Percentiles rank a stretch among this genome's conserved stretches.
These are phyloP conservation scores for Amaranthus tricolor DNA, from an alignment of 179 eudicot species.

Conservation along the genomic window DNA sequence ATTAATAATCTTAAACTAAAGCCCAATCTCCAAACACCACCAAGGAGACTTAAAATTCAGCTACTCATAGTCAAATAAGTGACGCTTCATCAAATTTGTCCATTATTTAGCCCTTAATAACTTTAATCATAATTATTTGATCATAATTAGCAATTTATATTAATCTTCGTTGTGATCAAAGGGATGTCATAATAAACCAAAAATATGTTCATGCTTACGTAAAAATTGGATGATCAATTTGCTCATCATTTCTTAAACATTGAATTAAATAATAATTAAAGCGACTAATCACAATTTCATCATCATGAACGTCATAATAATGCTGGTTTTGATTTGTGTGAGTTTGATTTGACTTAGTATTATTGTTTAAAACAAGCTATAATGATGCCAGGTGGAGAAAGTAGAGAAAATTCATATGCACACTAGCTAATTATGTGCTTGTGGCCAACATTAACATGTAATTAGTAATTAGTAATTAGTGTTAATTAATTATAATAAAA, in stretches of 20 bases:
- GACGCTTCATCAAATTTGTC: no score
- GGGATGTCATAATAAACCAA: no score
- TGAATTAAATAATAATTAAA: constrained; percentile 20
- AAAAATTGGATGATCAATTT: neutral
- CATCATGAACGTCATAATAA: constrained; percentile 14
- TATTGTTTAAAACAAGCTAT: neutral
- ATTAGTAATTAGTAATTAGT: no score
- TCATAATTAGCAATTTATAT: no score
- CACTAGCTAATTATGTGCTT: neutral
- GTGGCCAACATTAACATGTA: neutral
- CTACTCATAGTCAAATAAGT: no score
- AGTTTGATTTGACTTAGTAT: constrained; percentile 5
- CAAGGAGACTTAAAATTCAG: no score
- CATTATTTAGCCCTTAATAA: no score
- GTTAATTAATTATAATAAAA: neutral
- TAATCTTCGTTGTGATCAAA: no score
- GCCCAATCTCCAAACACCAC: no score
- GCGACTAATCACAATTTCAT: neutral
- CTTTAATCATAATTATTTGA: no score
- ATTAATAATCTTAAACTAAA: no score
- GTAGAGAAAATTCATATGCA: neutral
- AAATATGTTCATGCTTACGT: neutral
- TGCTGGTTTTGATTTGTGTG: neutral
- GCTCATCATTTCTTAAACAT: neutral
- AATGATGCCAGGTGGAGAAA: neutral